Conservation (phyloP, 768 basidiomycete genomes). For the Boletus pseudo-olivaceus region DNA sequence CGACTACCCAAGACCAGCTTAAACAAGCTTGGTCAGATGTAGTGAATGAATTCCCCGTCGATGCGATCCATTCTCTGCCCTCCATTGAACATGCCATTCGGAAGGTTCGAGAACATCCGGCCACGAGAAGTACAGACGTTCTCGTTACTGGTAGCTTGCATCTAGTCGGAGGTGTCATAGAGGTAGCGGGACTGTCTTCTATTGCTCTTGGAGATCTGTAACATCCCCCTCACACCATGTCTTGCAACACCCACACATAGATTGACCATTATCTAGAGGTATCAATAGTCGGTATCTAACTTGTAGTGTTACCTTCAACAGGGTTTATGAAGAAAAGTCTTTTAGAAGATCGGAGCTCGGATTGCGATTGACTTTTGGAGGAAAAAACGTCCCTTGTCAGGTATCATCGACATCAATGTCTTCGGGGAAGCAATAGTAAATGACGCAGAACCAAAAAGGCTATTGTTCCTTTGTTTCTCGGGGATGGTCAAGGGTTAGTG, state of each 20-base stretch:
- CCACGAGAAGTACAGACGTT: slow-evolving; percentile 45
- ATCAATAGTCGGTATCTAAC: slow-evolving; percentile 6
- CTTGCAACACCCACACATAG: background rate
- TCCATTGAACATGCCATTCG: slow-evolving; percentile 89
- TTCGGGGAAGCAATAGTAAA: background rate
- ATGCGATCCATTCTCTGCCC: slow-evolving; percentile 72
- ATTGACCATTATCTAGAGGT: slow-evolving; percentile 2
- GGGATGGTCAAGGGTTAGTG: background rate
- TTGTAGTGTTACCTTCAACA: slow-evolving; percentile 36
- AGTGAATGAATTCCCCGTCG: slow-evolving; percentile 55
- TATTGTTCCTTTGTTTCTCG: background rate
- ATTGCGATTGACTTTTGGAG: background rate
- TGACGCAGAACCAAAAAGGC: background rate
- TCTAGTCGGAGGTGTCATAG: slow-evolving; percentile 90
- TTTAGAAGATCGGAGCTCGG: background rate
- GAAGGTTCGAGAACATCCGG: slow-evolving; percentile 46
- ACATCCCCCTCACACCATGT: background rate
- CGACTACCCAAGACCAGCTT: slow-evolving; percentile 76
- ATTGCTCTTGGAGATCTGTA: slow-evolving; percentile 49
- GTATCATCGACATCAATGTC: background rate
- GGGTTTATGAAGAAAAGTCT: slow-evolving; percentile 9
- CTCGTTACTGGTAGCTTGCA: slow-evolving; percentile 92
- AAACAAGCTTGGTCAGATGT: slow-evolving; percentile 68
- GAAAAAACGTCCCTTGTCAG: background rate
- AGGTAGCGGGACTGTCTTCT: slow-evolving; percentile 80